Percentiles rank a stretch among this genome's conserved stretches.
phyloP scores from a whole-genome alignment of 768 basidiomycete species.

The Kwoniella mangroviensis region DNA sequence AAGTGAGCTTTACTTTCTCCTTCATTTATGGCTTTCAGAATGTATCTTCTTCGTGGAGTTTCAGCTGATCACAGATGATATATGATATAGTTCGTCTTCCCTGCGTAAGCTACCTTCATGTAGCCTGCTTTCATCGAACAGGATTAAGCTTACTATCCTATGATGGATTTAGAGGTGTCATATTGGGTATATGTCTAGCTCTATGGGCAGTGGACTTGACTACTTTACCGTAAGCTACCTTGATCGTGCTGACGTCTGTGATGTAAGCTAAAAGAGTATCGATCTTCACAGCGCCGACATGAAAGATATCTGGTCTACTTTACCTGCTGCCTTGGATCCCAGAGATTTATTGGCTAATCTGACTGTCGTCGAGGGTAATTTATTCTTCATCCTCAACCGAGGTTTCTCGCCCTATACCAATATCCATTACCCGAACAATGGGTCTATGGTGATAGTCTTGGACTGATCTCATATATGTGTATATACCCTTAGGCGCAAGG shows the following conservation, averaged over 20 bases:
- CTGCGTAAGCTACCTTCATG: slow-evolving; percentile 33
- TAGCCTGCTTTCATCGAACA: too few relatives aligned
- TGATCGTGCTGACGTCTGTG: not conserved
- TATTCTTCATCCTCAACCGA: not conserved
- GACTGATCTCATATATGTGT: too few relatives aligned
- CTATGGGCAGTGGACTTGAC: slow-evolving; percentile 37
- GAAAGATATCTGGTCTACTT: slow-evolving; percentile 41
- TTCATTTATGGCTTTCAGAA: too few relatives aligned
- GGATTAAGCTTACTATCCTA: too few relatives aligned
- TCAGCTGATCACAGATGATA: not conserved
- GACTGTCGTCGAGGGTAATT: slow-evolving; percentile 46
- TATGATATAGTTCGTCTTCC: slow-evolving; percentile 47
- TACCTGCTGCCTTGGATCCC: slow-evolving; percentile 46
- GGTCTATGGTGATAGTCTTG: too few relatives aligned
- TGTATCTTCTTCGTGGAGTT: not conserved
- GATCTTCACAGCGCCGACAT: slow-evolving; percentile 36
- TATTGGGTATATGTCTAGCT: slow-evolving; percentile 39
- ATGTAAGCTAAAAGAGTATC: slow-evolving; percentile 3
- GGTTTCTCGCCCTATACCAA: too few relatives aligned
- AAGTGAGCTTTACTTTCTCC: too few relatives aligned
- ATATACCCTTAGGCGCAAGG: slow-evolving; percentile 33
- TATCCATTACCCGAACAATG: too few relatives aligned
- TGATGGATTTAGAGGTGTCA: slow-evolving; percentile 39
- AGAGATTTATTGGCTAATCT: slow-evolving; percentile 50
- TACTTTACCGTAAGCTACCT: slow-evolving; percentile 35